A percentile compares a stretch with the other conserved stretches of the same genome.
These are phyloP conservation scores for Phytophthora chlamydospora DNA, from an alignment of 352 stramenopile species.

Conservation along the genomic window DNA sequence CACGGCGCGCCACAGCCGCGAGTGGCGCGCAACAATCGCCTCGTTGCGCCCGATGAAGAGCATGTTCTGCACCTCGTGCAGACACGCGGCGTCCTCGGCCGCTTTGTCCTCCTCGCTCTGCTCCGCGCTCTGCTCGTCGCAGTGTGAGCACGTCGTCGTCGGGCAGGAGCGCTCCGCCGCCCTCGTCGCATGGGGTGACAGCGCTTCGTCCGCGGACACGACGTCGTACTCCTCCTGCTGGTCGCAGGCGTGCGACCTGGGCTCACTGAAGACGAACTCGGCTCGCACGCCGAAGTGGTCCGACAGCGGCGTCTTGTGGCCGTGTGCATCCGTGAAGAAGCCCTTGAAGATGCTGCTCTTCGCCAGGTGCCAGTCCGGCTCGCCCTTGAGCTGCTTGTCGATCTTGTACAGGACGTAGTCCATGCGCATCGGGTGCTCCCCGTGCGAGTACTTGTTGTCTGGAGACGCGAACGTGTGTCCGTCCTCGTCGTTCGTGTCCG, in stretches of 20 bases:
- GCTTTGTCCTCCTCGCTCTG: slow-evolving; percentile 32
- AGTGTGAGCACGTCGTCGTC: slow-evolving; percentile 53
- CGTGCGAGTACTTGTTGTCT: slow-evolving; percentile 84
- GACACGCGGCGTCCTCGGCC: slow-evolving; percentile 29
- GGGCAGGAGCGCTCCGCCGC: slow-evolving; percentile 26
- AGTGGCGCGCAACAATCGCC: slow-evolving; percentile 45
- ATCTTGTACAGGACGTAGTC: slow-evolving; percentile 86
- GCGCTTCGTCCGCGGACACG: slow-evolving; percentile 28
- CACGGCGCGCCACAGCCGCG: slow-evolving; percentile 44
- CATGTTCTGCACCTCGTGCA: slow-evolving; percentile 54
- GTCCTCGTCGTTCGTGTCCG: slow-evolving; percentile 66
- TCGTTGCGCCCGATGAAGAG: slow-evolving; percentile 48
- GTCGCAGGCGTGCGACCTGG: slow-evolving; percentile 41
- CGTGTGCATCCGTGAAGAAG: slow-evolving; percentile 70
- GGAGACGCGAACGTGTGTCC: slow-evolving; percentile 76
- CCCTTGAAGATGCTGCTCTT: slow-evolving; percentile 76
- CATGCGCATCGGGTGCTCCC: slow-evolving; percentile 86
- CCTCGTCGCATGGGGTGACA: slow-evolving; percentile 11
- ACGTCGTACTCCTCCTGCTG: slow-evolving; percentile 36
- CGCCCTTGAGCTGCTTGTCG: slow-evolving; percentile 10
- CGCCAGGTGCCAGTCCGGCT: slow-evolving; percentile 53
- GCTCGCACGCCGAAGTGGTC: slow-evolving; percentile 83
- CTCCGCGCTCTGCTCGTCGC: slow-evolving; percentile 40
- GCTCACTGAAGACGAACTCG: slow-evolving; percentile 60
- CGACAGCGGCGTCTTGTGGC: slow-evolving; percentile 71